Evolutionary conservation across 176 grass and related monocot genomes (phyloP).

Genomic region (Triticum timopheevii): DNA sequence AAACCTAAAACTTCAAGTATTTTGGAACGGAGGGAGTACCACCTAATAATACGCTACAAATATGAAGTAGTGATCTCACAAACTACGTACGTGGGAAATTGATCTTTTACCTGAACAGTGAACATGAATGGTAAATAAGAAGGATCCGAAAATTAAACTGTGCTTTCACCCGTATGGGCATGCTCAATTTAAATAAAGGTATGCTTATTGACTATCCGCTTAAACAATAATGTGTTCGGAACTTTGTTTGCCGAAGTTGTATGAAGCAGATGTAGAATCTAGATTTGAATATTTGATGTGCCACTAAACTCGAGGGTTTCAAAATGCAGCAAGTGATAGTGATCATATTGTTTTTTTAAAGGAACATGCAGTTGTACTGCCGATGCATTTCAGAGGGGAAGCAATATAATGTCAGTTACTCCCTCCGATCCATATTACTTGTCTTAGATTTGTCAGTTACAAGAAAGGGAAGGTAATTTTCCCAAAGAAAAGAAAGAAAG

Average conservation of each 20-base stretch:
- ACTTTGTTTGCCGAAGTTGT: not conserved
- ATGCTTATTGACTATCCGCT: not conserved
- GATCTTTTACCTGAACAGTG: not conserved
- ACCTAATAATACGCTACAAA: not conserved
- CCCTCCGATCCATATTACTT: no score
- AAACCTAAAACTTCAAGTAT: no score
- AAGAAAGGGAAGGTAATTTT: no score
- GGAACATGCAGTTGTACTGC: no score
- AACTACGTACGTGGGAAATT: not conserved
- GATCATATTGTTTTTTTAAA: not conserved
- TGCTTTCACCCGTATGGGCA: not conserved
- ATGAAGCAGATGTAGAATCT: not conserved
- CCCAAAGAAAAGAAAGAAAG: no score
- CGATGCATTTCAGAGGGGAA: no score
- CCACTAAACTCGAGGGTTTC: not conserved
- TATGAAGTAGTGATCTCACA: not conserved
- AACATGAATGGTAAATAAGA: slow-evolving; percentile 1
- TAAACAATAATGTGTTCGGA: not conserved
- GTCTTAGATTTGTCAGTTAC: no score
- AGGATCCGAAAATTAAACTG: not conserved
- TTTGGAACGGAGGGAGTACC: not conserved
- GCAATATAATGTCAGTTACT: no score
- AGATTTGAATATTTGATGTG: not conserved
- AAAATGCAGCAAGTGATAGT: not conserved
- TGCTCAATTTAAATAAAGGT: not conserved